Percentiles rank a stretch among this genome's conserved stretches.
Conservation (phyloP, 2,329 filamentous ascomycete genomes). For the Immersiporthe knoxdaviesiana region DNA sequence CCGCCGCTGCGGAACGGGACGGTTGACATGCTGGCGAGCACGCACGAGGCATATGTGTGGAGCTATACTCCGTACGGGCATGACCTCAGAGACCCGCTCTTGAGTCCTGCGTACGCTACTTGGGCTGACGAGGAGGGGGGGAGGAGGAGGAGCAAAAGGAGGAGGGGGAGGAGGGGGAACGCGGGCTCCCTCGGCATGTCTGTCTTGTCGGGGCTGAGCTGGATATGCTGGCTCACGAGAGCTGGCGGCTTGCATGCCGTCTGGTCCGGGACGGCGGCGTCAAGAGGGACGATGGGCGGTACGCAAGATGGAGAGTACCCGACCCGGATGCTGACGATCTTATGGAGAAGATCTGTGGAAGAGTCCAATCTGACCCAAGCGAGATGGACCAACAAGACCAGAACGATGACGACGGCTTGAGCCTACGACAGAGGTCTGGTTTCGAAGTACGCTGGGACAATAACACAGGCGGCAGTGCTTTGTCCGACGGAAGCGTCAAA, state of each 20-base stretch:
- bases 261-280: conserved; percentile 38
- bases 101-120: conserved; percentile 44
- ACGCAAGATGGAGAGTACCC: conserved; percentile 35
- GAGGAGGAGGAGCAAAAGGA: no score
- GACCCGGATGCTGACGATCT: conserved; percentile 26
- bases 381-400: conserved; percentile 34
- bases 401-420: conserved; percentile 11
- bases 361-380: conserved; percentile 32
- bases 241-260: conserved; percentile 42
- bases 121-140: conserved; percentile 17
- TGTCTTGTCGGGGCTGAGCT: conserved; percentile 50
- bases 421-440: conserved; percentile 34
- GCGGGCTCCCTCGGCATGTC: conserved; percentile 44
- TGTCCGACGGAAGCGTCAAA: conserved; percentile 29
- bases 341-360: conserved; percentile 16
- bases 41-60: conserved; percentile 45
- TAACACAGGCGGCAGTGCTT: conserved; percentile 11
- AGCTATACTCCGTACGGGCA: conserved; percentile 43
- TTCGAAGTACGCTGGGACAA: conserved; percentile 31
- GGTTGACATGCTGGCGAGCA: conserved; percentile 35
- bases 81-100: conserved; percentile 42
- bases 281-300: conserved; percentile 35
- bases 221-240: conserved; percentile 50
- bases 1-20: conserved; percentile 34
- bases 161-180: not conserved